These are phyloP conservation scores for Komagataella kurtzmanii DNA, from an alignment of 805 yeast genomes.

Conservation along the genomic window DNA sequence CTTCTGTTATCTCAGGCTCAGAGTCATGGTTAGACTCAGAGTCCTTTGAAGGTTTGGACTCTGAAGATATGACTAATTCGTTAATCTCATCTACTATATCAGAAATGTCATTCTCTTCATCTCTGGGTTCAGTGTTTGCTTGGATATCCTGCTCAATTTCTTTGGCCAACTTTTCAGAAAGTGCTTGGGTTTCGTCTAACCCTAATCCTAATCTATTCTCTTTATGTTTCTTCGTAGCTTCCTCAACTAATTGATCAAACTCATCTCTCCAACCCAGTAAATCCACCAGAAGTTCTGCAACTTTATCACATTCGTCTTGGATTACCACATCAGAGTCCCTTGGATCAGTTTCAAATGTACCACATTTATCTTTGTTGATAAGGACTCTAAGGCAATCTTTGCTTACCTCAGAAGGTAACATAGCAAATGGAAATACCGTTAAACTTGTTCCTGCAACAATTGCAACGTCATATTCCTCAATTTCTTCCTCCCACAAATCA, in stretches of 20 bases:
- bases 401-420: slow-evolving; percentile 56
- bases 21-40: not conserved
- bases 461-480: slow-evolving; percentile 45
- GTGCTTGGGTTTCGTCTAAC: not conserved
- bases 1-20: not conserved
- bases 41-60: not conserved
- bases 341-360: slow-evolving; percentile 42
- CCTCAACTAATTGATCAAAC: slow-evolving; percentile 25
- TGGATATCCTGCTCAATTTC: not conserved
- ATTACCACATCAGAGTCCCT: slow-evolving; percentile 50
- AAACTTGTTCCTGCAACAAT: slow-evolving; percentile 90
- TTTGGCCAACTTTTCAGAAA: not conserved
- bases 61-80: not conserved
- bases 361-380: slow-evolving; percentile 67
- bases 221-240: slow-evolving; percentile 9
- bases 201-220: not conserved
- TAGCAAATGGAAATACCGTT: slow-evolving; percentile 84
- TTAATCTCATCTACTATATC: not conserved
- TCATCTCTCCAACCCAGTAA: slow-evolving; percentile 55
- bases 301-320: slow-evolving; percentile 53
- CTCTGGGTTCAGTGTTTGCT: not conserved
- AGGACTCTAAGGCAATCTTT: slow-evolving; percentile 40
- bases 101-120: not conserved
- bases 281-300: slow-evolving; percentile 38
- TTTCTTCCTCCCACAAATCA: slow-evolving; percentile 48